Percentiles rank a stretch among this genome's conserved stretches.
These are phyloP conservation scores for Hypseocharis bilobata DNA, from an alignment of 441 rosid genomes.

Conservation along the genomic window DNA sequence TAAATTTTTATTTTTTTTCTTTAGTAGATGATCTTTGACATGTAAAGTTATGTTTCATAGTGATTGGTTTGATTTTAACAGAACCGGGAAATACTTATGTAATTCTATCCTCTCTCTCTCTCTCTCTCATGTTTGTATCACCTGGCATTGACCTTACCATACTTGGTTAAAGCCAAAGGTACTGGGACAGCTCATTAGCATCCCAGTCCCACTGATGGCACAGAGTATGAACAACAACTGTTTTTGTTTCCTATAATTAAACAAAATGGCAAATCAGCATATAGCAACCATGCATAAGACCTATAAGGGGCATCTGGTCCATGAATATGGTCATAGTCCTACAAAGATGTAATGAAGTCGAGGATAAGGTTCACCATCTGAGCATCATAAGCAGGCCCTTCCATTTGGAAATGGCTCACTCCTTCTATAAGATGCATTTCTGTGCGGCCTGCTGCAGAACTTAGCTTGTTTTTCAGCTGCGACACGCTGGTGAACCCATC, in stretches of 20 bases:
- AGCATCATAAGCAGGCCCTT: conserved; percentile 71
- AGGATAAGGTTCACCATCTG: conserved; percentile 56
- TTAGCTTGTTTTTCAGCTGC: conserved; percentile 76
- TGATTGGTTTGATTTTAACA: conserved; percentile 2
- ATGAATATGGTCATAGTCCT: conserved; percentile 12
- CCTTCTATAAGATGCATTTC: conserved; percentile 76
- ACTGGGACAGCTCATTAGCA: conserved; percentile 1
- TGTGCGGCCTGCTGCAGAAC: conserved; percentile 45
- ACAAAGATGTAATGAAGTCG: conserved; percentile 48
- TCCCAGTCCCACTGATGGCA: conserved; percentile 2
- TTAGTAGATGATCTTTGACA: background rate
- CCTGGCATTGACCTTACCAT: no score
- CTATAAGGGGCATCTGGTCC: background rate
- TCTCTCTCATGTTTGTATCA: no score
- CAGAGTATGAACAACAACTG: conserved; percentile 6
- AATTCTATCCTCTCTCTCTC: no score
- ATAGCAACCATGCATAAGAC: conserved; percentile 16
- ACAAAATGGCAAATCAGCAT: conserved; percentile 16
- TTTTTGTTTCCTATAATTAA: conserved; percentile 23
- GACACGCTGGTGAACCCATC: conserved; percentile 80
- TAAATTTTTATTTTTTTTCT: conserved; percentile 17
- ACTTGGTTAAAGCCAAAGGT: background rate
- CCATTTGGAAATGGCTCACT: conserved; percentile 83
- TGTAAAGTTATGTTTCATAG: conserved; percentile 6
- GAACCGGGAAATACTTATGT: no score